Base-by-base conservation (phyloP, 2,329 filamentous ascomycete species). In the Thielaviopsis populi region DNA sequence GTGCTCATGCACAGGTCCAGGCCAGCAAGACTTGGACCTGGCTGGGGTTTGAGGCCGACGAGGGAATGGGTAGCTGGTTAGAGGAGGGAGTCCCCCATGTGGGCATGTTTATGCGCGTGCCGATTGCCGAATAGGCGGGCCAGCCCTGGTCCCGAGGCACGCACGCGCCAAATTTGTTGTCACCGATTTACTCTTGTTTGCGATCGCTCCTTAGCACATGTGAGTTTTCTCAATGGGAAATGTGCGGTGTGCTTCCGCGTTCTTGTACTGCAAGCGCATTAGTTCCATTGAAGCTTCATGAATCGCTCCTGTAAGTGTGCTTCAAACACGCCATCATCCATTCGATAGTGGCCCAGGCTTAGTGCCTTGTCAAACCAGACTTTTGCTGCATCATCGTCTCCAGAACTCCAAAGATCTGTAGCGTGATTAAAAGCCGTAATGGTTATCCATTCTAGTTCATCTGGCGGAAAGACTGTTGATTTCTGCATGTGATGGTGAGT, bases 61-160 rank as follows among this genome's bases (percentile, higher is more conserved):
- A 87, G 70, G 77, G 74, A 10, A 83, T 92, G 81, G 88, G 89
- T 0, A 79, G 73, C 40, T 96, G 91, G 90, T 78, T 79, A 67
- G 91, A 96, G 73, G 90, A 94, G 70, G 89, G 87, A 3, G 92
- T 96, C 63, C 78, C 82, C 68, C 90, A 96, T 76, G 80, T 95
- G 19, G 91, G 88, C 66, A 95, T 96, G 91, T 95, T 82, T 68
- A 70, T 73, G 68, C 75, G 81, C 41, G 66, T 84, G 33, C 70
- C 76, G 3, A 67, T 77, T 3, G 19, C 56, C 10, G 41, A 61
- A 7, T 64, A 59, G 61, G 48, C n/a, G 7, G 3, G 13, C 17
- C 17, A 37, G 27, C 4, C 30, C n/a, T n/a, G 24, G 33, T 40
- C 1, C n/a, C 37, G n/a, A 30, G 17, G 15, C n/a, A 46, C 24